Base-by-base conservation (phyloP, 2,329 filamentous ascomycete species). In the Cytospora mali region DNA sequence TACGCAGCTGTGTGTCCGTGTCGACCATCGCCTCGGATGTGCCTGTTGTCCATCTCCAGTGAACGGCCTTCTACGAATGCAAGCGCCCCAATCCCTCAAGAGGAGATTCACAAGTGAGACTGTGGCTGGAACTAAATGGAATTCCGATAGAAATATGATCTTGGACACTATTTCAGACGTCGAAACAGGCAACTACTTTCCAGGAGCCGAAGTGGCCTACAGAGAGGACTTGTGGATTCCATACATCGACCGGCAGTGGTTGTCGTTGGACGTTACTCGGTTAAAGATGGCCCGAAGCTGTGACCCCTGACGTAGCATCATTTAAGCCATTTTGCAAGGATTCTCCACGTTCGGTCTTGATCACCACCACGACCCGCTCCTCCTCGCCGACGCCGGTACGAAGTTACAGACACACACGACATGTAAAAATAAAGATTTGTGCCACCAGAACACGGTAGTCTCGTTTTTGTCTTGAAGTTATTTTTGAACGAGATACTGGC, bases 21-120 rank as follows among this genome's bases (percentile, higher is more conserved):
- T 64, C 14, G 58, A 64, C 58, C 58, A 64, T 18, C 58, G 54
- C 4, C 53, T 61, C 4, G 48, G 29, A 1, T 64, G 58, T 27
- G 39, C 23, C 18, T 64, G 62, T 35, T 64, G 58, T 23, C 4
- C 21, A 10, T 10, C 18, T 10, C n/a, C 10, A 1, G 18, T 10
- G 33, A 48, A 49, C 18, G 58, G 33, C 10, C 23, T 61, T 4
- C 33, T 9, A 7, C 62, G 62, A 23, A 52, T 64, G 6, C n/a
- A 18, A 42, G 35, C 18, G 16, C 35, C 14, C 35, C 14, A n/a
- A 2, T 42, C 11, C n/a, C 18, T 42, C 35, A 5, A 6, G 16
- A 6, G 16, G 35, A n/a, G 35, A 6, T 6, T 42, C 35, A 5
- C 16, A n/a, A 18, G 6, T 6, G n/a, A 1, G 18, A n/a, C n/a